phyloP scores from a whole-genome alignment of 768 basidiomycete species.

The Pisolithus orientalis region DNA sequence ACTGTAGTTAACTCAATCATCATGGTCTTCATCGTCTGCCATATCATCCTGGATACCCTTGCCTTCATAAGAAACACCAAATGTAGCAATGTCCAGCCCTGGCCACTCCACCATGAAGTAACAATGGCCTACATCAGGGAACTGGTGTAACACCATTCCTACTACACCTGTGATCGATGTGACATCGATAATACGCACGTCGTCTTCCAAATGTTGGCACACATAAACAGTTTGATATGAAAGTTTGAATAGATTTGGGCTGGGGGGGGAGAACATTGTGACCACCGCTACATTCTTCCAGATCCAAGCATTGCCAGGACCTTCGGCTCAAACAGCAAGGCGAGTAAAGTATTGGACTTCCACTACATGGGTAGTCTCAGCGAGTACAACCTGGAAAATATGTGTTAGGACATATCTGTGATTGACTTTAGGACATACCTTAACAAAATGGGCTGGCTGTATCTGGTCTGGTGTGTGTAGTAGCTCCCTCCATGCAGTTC shows the following conservation, averaged over 20 bases:
- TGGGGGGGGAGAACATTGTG: background rate
- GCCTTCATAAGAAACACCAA: background rate
- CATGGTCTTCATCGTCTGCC: background rate
- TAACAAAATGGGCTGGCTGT: background rate
- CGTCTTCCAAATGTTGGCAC: background rate
- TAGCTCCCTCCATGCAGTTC: conserved; percentile 1
- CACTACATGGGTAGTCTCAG: background rate
- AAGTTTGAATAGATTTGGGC: background rate
- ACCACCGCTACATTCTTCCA: background rate
- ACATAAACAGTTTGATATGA: background rate
- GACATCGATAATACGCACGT: background rate
- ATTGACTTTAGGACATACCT: background rate
- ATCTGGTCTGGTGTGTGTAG: background rate
- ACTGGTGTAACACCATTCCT: background rate
- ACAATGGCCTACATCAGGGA: background rate
- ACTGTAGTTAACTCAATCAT: background rate
- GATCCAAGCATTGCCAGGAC: background rate
- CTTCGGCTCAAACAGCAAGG: conserved; percentile 1
- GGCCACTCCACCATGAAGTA: background rate
- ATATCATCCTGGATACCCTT: background rate
- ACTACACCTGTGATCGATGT: background rate
- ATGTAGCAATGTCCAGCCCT: background rate
- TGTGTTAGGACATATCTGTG: background rate
- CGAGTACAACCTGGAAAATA: background rate
- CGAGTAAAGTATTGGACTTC: background rate